These are phyloP conservation scores for Fusarium sp. DNA, from an alignment of 2,329 filamentous ascomycete genomes.

Conservation along the genomic window DNA sequence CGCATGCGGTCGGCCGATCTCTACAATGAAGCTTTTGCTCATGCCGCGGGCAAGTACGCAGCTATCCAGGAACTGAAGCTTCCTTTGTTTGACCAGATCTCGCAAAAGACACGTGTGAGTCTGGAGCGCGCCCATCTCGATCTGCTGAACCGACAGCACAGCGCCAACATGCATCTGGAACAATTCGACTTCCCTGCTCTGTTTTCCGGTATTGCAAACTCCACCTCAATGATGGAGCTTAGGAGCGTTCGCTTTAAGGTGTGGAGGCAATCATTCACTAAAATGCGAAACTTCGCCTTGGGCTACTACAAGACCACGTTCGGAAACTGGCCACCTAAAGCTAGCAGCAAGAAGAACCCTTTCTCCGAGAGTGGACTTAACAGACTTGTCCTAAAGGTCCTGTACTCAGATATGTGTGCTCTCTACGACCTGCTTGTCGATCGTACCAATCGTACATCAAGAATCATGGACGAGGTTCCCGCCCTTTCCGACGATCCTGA, in stretches of 20 bases:
- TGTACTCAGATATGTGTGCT: constrained; percentile 88
- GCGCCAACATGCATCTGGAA: constrained; percentile 78
- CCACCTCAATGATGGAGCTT: constrained; percentile 80
- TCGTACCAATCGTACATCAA: constrained; percentile 80
- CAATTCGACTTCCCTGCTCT: constrained; percentile 92
- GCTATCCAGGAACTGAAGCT: constrained; percentile 75
- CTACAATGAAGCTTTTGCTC: constrained; percentile 92
- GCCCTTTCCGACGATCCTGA: constrained; percentile 67
- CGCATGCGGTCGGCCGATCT: constrained; percentile 83
- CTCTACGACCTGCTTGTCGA: constrained; percentile 93
- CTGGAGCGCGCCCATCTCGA: constrained; percentile 86
- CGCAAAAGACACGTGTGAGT: constrained; percentile 78
- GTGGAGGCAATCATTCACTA: constrained; percentile 81
- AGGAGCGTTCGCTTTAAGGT: constrained; percentile 84
- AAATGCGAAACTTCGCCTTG: constrained; percentile 79
- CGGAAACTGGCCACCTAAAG: constrained; percentile 88
- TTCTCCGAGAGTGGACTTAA: constrained; percentile 90
- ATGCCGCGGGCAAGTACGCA: constrained; percentile 88
- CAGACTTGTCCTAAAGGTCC: constrained; percentile 80
- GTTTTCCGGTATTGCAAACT: constrained; percentile 89
- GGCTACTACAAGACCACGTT: constrained; percentile 72
- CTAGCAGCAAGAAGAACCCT: constrained; percentile 89
- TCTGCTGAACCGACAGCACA: constrained; percentile 77
- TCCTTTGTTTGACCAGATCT: constrained; percentile 78
- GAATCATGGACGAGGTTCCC: constrained; percentile 76